Base-by-base conservation (phyloP, 2,329 filamentous ascomycete species). In the Shiraia sp. region DNA sequence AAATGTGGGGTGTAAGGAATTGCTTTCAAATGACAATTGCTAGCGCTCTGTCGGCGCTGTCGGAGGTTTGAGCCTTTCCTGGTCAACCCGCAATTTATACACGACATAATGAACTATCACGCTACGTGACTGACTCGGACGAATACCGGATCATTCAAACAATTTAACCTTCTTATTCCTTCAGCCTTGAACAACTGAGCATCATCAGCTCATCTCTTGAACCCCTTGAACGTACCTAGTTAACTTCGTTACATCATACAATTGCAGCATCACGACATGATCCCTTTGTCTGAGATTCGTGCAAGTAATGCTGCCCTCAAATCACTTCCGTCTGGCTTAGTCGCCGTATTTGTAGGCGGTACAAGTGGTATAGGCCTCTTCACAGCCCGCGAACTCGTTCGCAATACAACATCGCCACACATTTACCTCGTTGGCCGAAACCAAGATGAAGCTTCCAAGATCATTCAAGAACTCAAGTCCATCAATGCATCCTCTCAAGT, bases 371-470 rank as follows among this genome's bases (percentile, higher is more conserved):
- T 76, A 35, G 71, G 71, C 19, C 65, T 71, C 48, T 70, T 63
- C 43, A 75, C 73, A 12, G 68, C 69, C 1, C 66, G 63, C 29
- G 73, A 75, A 46, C 53, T 75, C 24, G 74, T 72, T 32, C 56
- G 67, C 15, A 63, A 67, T 13, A 67, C 70, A 1, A 59, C 49
- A 10, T 55, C 61, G 13, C 72, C 73, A 6, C 61, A 61, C 32
- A 60, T 73, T 24, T 75, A 75, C 41, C 69, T 76, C 10, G 46
- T 76, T 38, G 73, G 72, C 36, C 73, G 73, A 40, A 69, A 62
- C 45, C 55, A 63, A 40, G 57, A 63, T 10, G 67, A 68, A 48
- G 73, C 69, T 26, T 49, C 61, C 4, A 52, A 55, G 14, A 56
- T 75, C 23, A 66, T 66, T 44, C 40, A 57, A 16, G 65, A 74